phyloP scores from a whole-genome alignment of 208 protist species.

The Vickermania ingenoplastis region DNA sequence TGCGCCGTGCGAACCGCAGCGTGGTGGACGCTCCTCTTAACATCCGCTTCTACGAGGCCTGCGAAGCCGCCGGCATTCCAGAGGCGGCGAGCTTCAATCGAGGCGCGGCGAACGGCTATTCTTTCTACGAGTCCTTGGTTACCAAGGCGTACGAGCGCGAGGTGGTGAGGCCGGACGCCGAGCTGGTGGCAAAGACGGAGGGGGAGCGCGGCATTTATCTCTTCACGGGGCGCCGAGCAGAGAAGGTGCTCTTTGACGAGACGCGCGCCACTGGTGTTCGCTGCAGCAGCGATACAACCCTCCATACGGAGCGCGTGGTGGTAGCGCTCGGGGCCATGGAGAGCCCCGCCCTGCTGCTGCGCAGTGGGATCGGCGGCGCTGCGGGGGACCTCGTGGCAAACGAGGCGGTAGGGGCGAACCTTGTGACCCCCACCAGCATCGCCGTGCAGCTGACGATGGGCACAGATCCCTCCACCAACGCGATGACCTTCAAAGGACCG shows the following conservation, averaged over 20 bases:
- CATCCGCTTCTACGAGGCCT: slow-evolving; percentile 75
- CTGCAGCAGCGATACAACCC: neutral
- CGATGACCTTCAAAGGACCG: slow-evolving; percentile 30
- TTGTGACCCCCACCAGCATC: slow-evolving; percentile 17
- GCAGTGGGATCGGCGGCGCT: slow-evolving; percentile 38
- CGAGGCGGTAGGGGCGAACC: slow-evolving; percentile 38
- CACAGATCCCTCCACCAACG: neutral
- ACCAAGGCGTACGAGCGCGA: slow-evolving; percentile 21
- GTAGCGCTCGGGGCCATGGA: slow-evolving; percentile 43
- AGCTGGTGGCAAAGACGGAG: neutral
- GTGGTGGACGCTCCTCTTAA: slow-evolving; percentile 22
- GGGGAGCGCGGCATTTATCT: neutral
- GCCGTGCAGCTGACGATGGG: neutral
- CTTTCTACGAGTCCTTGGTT: slow-evolving; percentile 41
- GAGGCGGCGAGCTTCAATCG: slow-evolving; percentile 38
- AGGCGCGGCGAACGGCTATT: slow-evolving; percentile 45
- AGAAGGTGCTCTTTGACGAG: neutral
- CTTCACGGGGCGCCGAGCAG: neutral
- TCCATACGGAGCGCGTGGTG: slow-evolving; percentile 21
- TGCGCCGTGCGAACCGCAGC: neutral
- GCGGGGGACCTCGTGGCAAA: slow-evolving; percentile 27
- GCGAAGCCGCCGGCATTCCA: slow-evolving; percentile 52
- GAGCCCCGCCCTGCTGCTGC: slow-evolving; percentile 43
- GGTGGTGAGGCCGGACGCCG: slow-evolving; percentile 8
- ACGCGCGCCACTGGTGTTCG: neutral